Base-by-base conservation (phyloP, 2,329 filamentous ascomycete genomes). In the Diatrype stigma region DNA sequence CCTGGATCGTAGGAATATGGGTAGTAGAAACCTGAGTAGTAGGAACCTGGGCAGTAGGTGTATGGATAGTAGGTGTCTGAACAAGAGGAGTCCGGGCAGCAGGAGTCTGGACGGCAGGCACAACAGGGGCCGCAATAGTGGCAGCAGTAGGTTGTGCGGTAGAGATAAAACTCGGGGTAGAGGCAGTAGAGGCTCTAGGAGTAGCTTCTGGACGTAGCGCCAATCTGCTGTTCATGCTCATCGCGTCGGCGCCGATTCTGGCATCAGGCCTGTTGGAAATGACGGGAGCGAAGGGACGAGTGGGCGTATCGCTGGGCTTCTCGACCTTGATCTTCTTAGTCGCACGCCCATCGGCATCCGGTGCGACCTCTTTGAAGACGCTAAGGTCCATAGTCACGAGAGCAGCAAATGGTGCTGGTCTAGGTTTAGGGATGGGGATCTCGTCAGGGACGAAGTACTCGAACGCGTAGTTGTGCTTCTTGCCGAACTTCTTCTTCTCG, bases 401-500 rank as follows among this genome's bases (percentile, higher is more conserved):
- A 35, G 72, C 63, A 30, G 61, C 66, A 67, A 80, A 81, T 2
- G 78, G 77, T 37, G 78, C 78, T 51, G 69, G 62, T 63, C 73
- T 73, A 21, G 79, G 72, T 56, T 72, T 71, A 58, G 34, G 34
- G 12, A 37, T 16, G 34, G 34, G 34, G 16, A 14, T 17, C n/a
- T 37, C 34, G 6, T 16, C 73, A 16, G 75, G 73, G 37, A 76
- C 73, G 64, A 84, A 84, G 66, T 80, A 80, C 56, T 79, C 71
- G 67, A 70, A 72, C 54, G 74, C 73, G 61, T 74, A 70, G 63
- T 79, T 71, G 58, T 77, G 72, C 60, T 74, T 76, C 60, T 77
- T 78, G 49, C 79, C 82, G 56, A 83, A 76, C 53, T 70, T 74
- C 65, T 85, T 85, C 68, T 77, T 80, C 51, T 73, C 66, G 58